Evolutionary conservation across 352 stramenopile genomes (phyloP).

Genomic region (Phytophthora crassamura): DNA sequence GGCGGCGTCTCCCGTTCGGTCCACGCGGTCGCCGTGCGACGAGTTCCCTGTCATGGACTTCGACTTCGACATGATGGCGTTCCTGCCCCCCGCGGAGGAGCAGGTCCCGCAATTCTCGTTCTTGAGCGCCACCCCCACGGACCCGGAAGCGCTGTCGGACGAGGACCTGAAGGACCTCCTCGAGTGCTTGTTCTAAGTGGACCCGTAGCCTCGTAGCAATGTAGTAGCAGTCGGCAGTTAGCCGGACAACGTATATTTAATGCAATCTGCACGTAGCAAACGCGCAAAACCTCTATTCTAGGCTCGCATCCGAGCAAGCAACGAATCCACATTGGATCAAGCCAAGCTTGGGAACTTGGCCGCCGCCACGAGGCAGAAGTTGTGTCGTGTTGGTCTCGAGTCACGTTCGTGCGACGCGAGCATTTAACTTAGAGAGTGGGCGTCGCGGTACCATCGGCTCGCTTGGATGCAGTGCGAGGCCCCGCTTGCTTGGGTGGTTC

Average conservation of each 20-base stretch:
- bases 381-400: slow-evolving; percentile 2
- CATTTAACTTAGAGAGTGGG: slow-evolving; percentile 13
- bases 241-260: slow-evolving; percentile 23
- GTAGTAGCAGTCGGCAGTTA: slow-evolving; percentile 19
- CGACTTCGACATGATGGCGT: slow-evolving; percentile 45
- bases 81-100: slow-evolving; percentile 38
- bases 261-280: slow-evolving; percentile 6
- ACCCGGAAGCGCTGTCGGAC: slow-evolving; percentile 36
- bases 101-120: slow-evolving; percentile 35
- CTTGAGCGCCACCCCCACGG: slow-evolving; percentile 22
- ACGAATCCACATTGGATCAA: slow-evolving; percentile 1
- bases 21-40: slow-evolving; percentile 37
- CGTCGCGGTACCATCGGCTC: too few species aligned
- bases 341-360: too few species aligned
- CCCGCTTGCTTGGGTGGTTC: too few species aligned
- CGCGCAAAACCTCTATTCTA: too few species aligned
- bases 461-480: too few species aligned
- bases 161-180: slow-evolving; percentile 52
- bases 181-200: slow-evolving; percentile 50
- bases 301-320: neutral
- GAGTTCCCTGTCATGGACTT: slow-evolving; percentile 45
- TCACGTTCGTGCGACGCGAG: slow-evolving; percentile 1
- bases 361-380: too few species aligned
- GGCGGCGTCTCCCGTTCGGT: slow-evolving; percentile 16
- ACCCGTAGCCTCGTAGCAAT: slow-evolving; percentile 16